These are phyloP conservation scores for Nicotiana knightiana DNA, from an alignment of 257 asterid genomes.

Conservation along the genomic window DNA sequence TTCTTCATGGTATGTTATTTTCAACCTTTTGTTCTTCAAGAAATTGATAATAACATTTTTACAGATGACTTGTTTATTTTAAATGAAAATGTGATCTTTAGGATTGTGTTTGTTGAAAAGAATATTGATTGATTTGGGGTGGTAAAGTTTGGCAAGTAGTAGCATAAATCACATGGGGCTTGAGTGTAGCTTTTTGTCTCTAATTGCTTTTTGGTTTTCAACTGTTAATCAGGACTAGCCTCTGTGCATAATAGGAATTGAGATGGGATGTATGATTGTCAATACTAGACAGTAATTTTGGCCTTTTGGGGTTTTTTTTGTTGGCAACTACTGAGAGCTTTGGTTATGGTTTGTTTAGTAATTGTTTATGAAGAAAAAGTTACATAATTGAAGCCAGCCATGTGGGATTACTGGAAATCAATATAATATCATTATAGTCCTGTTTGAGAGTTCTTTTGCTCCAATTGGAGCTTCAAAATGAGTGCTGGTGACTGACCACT, in stretches of 20 bases:
- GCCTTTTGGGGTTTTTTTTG: background rate
- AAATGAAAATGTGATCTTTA: background rate
- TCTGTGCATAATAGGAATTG: background rate
- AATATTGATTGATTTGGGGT: too few relatives aligned
- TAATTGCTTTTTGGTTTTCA: background rate
- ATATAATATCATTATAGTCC: background rate
- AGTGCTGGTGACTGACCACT: background rate
- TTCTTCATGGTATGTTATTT: slow-evolving; percentile 68
- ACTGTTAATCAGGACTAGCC: background rate
- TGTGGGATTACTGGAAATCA: background rate
- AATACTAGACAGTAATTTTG: background rate
- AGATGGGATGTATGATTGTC: background rate
- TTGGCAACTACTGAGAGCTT: background rate
- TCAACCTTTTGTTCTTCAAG: background rate
- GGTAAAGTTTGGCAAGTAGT: background rate
- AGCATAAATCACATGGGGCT: slow-evolving; percentile 12
- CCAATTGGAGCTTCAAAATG: background rate
- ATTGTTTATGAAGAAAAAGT: background rate
- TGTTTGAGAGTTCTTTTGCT: background rate
- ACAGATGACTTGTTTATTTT: background rate
- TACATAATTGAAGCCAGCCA: background rate
- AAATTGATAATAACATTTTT: background rate
- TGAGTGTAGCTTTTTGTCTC: background rate
- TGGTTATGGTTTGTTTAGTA: background rate
- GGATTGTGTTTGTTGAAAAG: background rate